Evolutionary conservation across 177 flowering plant genomes (phyloP), one percentile per base, ranked within the genome.

Genomic region (Tripterygium wilfordii): DNA sequence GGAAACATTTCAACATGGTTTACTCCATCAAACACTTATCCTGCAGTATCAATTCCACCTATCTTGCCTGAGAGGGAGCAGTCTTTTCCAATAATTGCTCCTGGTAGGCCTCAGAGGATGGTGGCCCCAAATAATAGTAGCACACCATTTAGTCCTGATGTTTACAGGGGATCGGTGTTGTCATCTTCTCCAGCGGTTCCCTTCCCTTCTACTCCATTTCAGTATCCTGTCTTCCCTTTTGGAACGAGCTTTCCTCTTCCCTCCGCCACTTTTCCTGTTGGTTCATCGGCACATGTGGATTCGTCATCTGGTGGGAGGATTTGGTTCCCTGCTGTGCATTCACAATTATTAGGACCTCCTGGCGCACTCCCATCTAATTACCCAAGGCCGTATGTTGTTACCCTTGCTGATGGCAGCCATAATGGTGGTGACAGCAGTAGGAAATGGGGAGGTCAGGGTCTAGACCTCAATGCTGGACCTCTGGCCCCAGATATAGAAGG

Each of bases 391-490:
- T 86, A 65, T 57, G 53, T 81, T 38, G 70, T 84, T 19, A 63
- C 72, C 58, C 64, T 78, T 41, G 69, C 85, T 2, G 91, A 81
- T 32, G 62, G 60, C 52, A 57, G 57, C 27, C 55, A 54, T 37
- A 64, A 54, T 50, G 63, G 61, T 51, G 67, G 62, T 16, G 89
- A 82, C 15, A 65, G 62, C 55, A 69, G 64, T 62, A 66, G 65
- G 35, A 88, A 72, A 57, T 82, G 90, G 85, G 68, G 65, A 28
- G 63, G 81, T 42, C 87, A 78, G 48, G 77, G 83, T 46, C 60
- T 88, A 36, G 96, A 92, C 60, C 73, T 92, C 3, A 88, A 92
- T 70, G 71, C 90, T 2, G 98, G 98, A 15, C 96, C 94, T 28
- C 88, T 85, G 33, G 68, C 62, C 39, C 15, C 62, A 33, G 94